phyloP scores from a whole-genome alignment of 306 rosid genomes.

The Dalbergia oliveri region DNA sequence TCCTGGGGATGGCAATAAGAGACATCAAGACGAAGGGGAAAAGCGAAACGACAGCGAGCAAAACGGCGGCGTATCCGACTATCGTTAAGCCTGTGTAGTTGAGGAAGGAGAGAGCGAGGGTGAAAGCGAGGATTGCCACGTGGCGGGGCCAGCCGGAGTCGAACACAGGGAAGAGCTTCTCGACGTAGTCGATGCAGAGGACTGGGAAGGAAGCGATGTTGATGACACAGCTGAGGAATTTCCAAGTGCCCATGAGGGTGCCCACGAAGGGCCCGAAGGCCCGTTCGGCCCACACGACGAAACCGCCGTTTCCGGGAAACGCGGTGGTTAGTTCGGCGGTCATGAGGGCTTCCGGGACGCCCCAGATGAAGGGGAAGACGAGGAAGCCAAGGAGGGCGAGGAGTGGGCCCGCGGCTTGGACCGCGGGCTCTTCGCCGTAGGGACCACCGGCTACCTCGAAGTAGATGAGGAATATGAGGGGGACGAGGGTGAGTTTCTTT shows the following conservation, averaged over 20 bases:
- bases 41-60: conserved; percentile 24
- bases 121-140: conserved; percentile 18
- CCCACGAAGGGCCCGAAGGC: conserved; percentile 57
- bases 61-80: conserved; percentile 48
- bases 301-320: conserved; percentile 51
- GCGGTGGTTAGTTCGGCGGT: conserved; percentile 54
- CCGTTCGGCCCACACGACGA: conserved; percentile 48
- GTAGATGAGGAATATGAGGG: conserved; percentile 55
- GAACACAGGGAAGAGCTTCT: conserved; percentile 39
- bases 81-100: conserved; percentile 48
- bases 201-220: conserved; percentile 49
- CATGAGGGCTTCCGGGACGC: conserved; percentile 51
- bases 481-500: conserved; percentile 49
- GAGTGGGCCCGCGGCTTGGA: conserved; percentile 54
- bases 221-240: conserved; percentile 54
- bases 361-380: conserved; percentile 55
- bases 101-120: conserved; percentile 38
- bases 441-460: conserved; percentile 61
- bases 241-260: conserved; percentile 52
- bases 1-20: conserved; percentile 47
- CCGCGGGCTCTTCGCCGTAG: conserved; percentile 56
- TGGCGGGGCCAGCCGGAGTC: conserved; percentile 49
- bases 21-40: conserved; percentile 47
- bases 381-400: conserved; percentile 48
- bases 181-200: conserved; percentile 49